These are phyloP conservation scores for Botrytis deweyae DNA, from an alignment of 2,329 filamentous ascomycete genomes.

Conservation along the genomic window DNA sequence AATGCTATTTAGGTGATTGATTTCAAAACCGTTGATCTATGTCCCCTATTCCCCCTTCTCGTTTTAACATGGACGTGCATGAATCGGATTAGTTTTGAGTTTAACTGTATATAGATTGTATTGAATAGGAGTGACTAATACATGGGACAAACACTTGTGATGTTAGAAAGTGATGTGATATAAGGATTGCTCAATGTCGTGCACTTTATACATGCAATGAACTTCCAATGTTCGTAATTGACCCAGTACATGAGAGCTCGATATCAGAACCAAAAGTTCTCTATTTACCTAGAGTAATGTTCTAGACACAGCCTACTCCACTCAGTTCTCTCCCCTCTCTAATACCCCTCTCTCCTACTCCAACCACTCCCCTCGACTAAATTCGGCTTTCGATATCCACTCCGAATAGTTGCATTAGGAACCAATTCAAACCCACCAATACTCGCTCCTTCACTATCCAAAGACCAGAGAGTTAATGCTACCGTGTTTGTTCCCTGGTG, in stretches of 20 bases:
- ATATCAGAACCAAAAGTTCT: not conserved
- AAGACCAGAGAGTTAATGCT: constrained; percentile 66
- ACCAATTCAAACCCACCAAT: not conserved
- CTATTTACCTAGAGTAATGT: not conserved
- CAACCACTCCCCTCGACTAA: constrained; percentile 34
- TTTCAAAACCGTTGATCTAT: not conserved
- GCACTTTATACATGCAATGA: not conserved
- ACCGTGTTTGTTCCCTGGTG: constrained; percentile 70
- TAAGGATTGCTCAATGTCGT: not conserved
- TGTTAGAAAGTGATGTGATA: not conserved
- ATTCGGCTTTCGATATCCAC: not conserved
- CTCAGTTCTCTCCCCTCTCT: not conserved
- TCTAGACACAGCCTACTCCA: not conserved
- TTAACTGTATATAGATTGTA: not conserved
- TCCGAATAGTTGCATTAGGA: not conserved
- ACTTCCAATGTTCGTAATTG: not conserved
- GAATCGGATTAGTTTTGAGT: not conserved
- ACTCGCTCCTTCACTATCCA: constrained; percentile 33
- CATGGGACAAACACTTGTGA: not conserved
- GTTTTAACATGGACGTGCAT: not conserved
- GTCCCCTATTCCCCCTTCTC: accelerated
- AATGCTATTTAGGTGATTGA: not conserved
- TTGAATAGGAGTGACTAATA: not conserved
- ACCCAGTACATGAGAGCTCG: not conserved
- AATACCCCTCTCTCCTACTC: not conserved